Base-by-base conservation (phyloP, 2,329 filamentous ascomycete species). In the Cryphonectria carpinicola region DNA sequence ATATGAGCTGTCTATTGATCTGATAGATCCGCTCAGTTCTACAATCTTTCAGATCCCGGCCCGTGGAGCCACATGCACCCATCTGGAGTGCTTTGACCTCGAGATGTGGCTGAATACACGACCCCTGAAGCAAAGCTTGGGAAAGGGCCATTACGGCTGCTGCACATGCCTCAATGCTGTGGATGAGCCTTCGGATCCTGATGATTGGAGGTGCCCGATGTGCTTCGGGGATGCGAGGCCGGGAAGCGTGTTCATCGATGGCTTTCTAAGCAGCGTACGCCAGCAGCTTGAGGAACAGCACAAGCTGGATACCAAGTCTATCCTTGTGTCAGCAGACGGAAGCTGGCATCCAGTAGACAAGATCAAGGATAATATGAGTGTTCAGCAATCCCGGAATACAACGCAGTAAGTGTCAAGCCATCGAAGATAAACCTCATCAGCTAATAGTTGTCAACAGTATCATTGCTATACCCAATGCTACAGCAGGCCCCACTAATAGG, bases 71-170 rank as follows among this genome's bases (percentile, higher is more conserved):
- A 75, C 79, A 4, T 99, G 96, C 79, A 83, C 83, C 35, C 95
- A 99, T 78, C 83, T 91, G 49, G 93, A 98, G 77, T 97, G 94
- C 78, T 98, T 98, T 78, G 95, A 98, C 78, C 88, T 98, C 10
- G 87, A 92, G 28, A 95, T 88, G 0, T 98, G 93, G 83, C 86
- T 99, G 11, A 80, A 84, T 19, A 93, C 91, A 6, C 89, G 93
- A 58, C 83, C 84, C 7, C 19, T 81, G 22, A 86, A 85, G 72
- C 78, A 81, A n/a, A n/a, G 35, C 74, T n/a, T n/a, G n/a, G 76
- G 35, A 74, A 75, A 74, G 41, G 75, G 77, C 65, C 78, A 83
- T 67, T 67, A 61, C n/a, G 70, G 74, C 35, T 75, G 78, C 52
- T 85, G 85, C 68, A 70, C 72, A 0, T 85, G 83, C 74, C 75